Conservation (phyloP, 2,329 filamentous ascomycete genomes). For the Xenosphaeropsis pyriputrescens region DNA sequence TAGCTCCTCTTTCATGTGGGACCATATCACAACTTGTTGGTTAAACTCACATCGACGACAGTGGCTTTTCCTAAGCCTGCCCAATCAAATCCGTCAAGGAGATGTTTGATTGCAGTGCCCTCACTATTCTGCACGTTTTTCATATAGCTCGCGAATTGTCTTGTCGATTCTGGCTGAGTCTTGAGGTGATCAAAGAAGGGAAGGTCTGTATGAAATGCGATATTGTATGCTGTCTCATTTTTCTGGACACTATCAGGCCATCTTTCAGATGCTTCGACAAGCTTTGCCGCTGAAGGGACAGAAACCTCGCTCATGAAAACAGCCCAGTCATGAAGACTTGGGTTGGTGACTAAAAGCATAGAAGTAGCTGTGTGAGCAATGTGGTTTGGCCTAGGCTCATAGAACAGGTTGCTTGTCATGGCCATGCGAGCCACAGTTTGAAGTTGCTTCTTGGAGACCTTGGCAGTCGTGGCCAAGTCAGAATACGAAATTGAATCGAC, state of each 20-base stretch:
- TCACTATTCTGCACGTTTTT: constrained; percentile 32
- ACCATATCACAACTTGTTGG: no score
- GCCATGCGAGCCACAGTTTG: no score
- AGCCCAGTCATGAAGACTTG: constrained; percentile 27
- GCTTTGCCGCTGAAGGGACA: constrained; percentile 22
- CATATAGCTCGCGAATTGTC: constrained; percentile 36
- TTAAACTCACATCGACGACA: constrained; percentile 18
- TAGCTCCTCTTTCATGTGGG: no score
- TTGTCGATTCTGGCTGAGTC: constrained; percentile 26
- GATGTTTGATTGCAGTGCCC: constrained; percentile 28
- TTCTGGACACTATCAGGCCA: constrained; percentile 30
- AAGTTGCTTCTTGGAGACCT: no score
- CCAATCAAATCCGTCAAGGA: constrained; percentile 25
- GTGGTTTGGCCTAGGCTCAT: constrained; percentile 27
- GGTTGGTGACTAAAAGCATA: constrained; percentile 28
- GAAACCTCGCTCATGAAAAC: constrained; percentile 35
- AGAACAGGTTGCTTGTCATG: constrained; percentile 28
- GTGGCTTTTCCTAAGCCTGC: constrained; percentile 14
- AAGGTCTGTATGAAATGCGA: constrained; percentile 31
- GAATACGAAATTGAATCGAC: no score
- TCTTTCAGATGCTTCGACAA: constrained; percentile 24
- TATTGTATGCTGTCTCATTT: constrained; percentile 30
- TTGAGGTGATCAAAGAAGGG: constrained; percentile 35
- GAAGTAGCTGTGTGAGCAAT: constrained; percentile 38
- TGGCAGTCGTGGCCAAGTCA: no score